phyloP scores from a whole-genome alignment of 1,284 basidiomycete genomes.

The Pholiota adiposa region DNA sequence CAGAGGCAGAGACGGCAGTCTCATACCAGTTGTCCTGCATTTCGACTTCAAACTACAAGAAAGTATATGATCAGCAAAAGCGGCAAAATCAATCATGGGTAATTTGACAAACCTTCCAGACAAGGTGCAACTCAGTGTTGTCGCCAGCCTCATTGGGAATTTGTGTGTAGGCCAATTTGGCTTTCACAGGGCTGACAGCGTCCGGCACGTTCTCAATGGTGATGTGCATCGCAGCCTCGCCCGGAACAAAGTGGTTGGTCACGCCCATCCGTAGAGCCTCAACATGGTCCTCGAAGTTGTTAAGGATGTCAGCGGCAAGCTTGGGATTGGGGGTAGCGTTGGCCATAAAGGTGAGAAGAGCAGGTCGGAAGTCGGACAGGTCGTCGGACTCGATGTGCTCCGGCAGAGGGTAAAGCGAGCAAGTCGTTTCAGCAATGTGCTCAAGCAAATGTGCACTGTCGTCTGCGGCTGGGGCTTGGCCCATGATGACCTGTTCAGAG shows the following conservation, averaged over 20 bases:
- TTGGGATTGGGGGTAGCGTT: constrained; percentile 66
- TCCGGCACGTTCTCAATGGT: constrained; percentile 67
- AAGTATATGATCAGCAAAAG: constrained; percentile 6
- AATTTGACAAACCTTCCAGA: constrained; percentile 63
- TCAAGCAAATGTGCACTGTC: constrained; percentile 39
- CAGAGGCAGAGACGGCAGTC: constrained; percentile 63
- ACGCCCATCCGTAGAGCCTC: constrained; percentile 56
- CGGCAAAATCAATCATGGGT: constrained; percentile 1
- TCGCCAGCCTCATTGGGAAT: constrained; percentile 61
- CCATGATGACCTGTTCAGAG: constrained; percentile 45
- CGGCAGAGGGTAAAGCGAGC: constrained; percentile 41
- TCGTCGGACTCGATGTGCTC: constrained; percentile 33
- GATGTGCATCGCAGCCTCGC: constrained; percentile 40
- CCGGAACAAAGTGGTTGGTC: constrained; percentile 53
- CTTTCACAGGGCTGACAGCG: constrained; percentile 74
- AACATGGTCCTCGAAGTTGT: constrained; percentile 53
- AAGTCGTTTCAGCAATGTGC: constrained; percentile 59
- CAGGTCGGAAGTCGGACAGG: constrained; percentile 50
- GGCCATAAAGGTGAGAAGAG: constrained; percentile 78
- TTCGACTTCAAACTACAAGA: constrained; percentile 75
- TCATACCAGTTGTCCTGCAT: constrained; percentile 90
- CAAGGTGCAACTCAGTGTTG: constrained; percentile 60
- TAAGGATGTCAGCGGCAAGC: constrained; percentile 53
- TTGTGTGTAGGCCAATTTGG: constrained; percentile 72
- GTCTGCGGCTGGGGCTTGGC: constrained; percentile 19